A percentile compares a stretch with the other conserved stretches of the same genome.
Evolutionary conservation across 129 eudicot genomes (phyloP).

Genomic region (Smallanthus sonchifolius): DNA sequence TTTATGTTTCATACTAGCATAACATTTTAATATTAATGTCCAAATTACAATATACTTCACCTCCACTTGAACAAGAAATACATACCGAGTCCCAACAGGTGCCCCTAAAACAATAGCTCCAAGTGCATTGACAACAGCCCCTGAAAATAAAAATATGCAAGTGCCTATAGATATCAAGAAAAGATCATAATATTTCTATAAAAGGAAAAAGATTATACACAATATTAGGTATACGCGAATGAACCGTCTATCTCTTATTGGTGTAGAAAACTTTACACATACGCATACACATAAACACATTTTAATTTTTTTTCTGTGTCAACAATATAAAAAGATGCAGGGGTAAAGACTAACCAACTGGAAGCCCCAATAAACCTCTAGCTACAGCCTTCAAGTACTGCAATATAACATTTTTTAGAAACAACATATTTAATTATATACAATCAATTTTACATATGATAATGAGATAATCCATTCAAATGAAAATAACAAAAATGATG

Average conservation of each 20-base stretch:
- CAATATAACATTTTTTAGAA: constrained; percentile 12
- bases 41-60: constrained; percentile 3
- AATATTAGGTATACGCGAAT: neutral
- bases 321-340: neutral
- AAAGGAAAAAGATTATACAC: neutral
- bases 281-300: neutral
- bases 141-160: constrained; percentile 37
- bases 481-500: too few relatives aligned
- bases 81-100: constrained; percentile 38
- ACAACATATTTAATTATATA: neutral
- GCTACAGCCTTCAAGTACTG: constrained; percentile 83
- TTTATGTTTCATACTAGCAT: constrained; percentile 18
- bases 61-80: constrained; percentile 9
- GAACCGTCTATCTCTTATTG: neutral
- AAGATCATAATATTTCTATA: constrained; percentile 1
- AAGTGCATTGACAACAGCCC: constrained; percentile 74
- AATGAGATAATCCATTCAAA: neutral
- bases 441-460: neutral
- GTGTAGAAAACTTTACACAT: neutral
- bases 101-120: constrained; percentile 86
- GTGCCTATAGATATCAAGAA: neutral
- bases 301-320: neutral
- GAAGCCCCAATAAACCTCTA: constrained; percentile 68
- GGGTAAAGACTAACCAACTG: constrained; percentile 53
- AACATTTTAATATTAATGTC: neutral